These are phyloP conservation scores for Pichia ethanolica DNA, from an alignment of 805 yeast species.

Conservation along the genomic window DNA sequence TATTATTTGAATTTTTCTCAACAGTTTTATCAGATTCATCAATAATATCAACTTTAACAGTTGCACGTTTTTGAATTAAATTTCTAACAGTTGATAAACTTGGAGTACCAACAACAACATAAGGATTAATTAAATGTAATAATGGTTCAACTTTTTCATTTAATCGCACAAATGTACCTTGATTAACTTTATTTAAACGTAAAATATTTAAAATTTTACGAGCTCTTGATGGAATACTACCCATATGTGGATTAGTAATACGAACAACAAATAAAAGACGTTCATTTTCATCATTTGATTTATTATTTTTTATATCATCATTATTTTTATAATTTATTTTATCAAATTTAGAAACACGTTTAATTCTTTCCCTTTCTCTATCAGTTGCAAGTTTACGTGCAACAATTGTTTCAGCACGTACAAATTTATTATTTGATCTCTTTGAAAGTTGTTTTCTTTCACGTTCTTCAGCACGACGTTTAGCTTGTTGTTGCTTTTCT, in stretches of 20 bases:
- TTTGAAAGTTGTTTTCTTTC: slow-evolving; percentile 36
- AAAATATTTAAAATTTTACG: slow-evolving; percentile 50
- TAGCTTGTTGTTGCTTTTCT: slow-evolving; percentile 63
- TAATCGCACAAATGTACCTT: slow-evolving; percentile 66
- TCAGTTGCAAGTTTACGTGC: slow-evolving; percentile 57
- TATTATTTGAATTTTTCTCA: background rate
- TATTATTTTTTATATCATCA: slow-evolving; percentile 19
- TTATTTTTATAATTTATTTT: slow-evolving; percentile 21
- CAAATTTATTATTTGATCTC: slow-evolving; percentile 42
- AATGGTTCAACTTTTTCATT: slow-evolving; percentile 55
- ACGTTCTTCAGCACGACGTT: slow-evolving; percentile 40
- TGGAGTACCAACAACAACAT: slow-evolving; percentile 67
- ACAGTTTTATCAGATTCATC: slow-evolving; percentile 12
- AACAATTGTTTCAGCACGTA: slow-evolving; percentile 69
- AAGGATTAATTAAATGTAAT: slow-evolving; percentile 63
- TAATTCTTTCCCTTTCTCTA: slow-evolving; percentile 62
- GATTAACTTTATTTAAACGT: slow-evolving; percentile 51
- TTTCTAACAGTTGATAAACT: slow-evolving; percentile 66
- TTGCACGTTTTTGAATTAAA: slow-evolving; percentile 70
- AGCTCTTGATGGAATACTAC: slow-evolving; percentile 59
- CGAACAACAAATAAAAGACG: slow-evolving; percentile 60
- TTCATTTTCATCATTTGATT: slow-evolving; percentile 16
- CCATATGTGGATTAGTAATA: slow-evolving; percentile 56
- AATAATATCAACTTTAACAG: slow-evolving; percentile 30
- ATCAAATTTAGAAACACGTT: slow-evolving; percentile 52